Conservation (phyloP, 129 eudicot species). For the Silybum marianum region DNA sequence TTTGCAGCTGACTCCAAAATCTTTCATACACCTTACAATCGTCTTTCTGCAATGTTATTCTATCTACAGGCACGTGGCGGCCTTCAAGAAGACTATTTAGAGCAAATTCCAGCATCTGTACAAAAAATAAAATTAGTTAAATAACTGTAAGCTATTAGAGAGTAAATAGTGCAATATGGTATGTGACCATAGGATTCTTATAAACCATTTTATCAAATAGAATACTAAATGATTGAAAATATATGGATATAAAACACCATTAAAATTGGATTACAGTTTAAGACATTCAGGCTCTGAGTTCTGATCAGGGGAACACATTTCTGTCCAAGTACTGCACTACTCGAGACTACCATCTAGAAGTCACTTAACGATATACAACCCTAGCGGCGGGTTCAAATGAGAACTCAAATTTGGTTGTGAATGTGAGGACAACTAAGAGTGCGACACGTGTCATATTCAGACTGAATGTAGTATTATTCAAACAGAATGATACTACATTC, state of each 20-base stretch:
- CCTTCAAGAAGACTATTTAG: conserved; percentile 77
- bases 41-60: conserved; percentile 26
- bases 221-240: neutral
- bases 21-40: conserved; percentile 44
- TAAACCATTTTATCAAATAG: neutral
- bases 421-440: no score
- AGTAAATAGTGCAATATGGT: neutral
- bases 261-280: neutral
- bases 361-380: neutral
- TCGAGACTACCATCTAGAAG: neutral
- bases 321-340: neutral
- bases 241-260: neutral
- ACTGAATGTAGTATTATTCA: no score
- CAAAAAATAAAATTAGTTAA: conserved; percentile 1
- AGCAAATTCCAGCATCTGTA: conserved; percentile 79
- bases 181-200: neutral
- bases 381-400: no score
- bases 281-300: neutral
- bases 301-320: neutral
- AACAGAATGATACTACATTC: no score
- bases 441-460: no score
- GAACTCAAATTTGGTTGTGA: no score
- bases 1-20: conserved; percentile 84
- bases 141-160: neutral
- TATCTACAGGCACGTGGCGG: conserved; percentile 51